Evolutionary conservation across 225 moss, liverwort and hornwort genomes (phyloP), one percentile per base, ranked within the genome.

Genomic region (Physcomitrellopsis africana): DNA sequence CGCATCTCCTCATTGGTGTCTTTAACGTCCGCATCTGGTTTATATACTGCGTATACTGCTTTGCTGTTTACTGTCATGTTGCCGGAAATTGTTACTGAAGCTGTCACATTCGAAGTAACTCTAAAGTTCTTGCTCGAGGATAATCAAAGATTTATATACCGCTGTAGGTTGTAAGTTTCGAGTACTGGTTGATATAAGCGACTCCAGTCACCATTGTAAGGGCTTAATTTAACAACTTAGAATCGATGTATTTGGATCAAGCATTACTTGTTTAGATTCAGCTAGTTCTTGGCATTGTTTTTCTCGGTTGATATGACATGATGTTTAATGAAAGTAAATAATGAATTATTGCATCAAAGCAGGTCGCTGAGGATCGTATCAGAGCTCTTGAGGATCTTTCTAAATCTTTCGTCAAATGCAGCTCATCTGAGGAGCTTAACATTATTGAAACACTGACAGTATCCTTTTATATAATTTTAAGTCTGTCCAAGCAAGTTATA

Each of bases 371-470:
- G 63, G 85, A 88, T 65, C 82, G 85, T 69, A 72, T 81, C 67
- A 83, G 83, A 70, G 88, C 78, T 69, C 88, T 88, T 1, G 83
- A 81, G 54, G 73, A 81, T 59, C 80, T 88, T 63, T 81, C 78
- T 55, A 85, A 83, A 70, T 76, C 83, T 20, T 83, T 76, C 57
- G 62, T 26, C 8, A 81, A 69, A 56, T 83, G 85, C 62, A 88
- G 83, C 68, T 78, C 18, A 69, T 73, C 80, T 10, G 81, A 83
- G 32, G 82, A 88, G 79, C 79, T 78, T 32, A 42, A 51, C 24
- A 72, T 95, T 72, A 73, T 84, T 42, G 82, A 85, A 72, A 73
- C 80, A 18, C 29, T 95, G 80, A 76, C 70, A 62, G 95, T 95
- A 95, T 95, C 91, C 93, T 82, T 77, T 67, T 58, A 51, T 17